These are phyloP conservation scores for Chaetomidium leptoderma DNA, from an alignment of 495 filamentous ascomycete species.

Conservation along the genomic window DNA sequence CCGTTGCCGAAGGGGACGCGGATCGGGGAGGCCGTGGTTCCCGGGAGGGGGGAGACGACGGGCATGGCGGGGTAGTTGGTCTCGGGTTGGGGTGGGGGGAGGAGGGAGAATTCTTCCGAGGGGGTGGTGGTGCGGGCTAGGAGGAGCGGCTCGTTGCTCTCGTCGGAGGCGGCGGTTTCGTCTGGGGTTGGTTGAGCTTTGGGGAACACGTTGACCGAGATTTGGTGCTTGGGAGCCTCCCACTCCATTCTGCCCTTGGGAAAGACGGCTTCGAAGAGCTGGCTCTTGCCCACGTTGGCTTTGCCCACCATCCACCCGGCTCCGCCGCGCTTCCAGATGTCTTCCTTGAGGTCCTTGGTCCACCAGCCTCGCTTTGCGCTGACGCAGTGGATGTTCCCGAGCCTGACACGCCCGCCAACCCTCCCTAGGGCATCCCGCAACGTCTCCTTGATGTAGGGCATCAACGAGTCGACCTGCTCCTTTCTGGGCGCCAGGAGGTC, in stretches of 20 bases:
- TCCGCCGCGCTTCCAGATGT: slow-evolving; percentile 72
- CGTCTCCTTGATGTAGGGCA: slow-evolving; percentile 72
- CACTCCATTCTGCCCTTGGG: slow-evolving; percentile 67
- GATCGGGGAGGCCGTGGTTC: slow-evolving; percentile 92
- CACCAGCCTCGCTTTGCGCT: slow-evolving; percentile 82
- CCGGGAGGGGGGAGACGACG: slow-evolving; percentile 76
- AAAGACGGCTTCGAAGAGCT: slow-evolving; percentile 77
- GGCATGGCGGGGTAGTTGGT: slow-evolving; percentile 74
- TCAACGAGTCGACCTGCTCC: slow-evolving; percentile 72
- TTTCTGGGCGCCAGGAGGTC: slow-evolving; percentile 80
- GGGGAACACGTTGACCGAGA: slow-evolving; percentile 30
- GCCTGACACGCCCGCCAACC: slow-evolving; percentile 55
- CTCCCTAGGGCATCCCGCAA: slow-evolving; percentile 67
- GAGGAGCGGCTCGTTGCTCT: slow-evolving; percentile 24
- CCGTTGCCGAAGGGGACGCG: slow-evolving; percentile 79
- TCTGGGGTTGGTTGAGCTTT: neutral
- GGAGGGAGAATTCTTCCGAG: slow-evolving; percentile 44
- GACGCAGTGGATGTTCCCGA: slow-evolving; percentile 81
- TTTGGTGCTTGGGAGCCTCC: slow-evolving; percentile 32
- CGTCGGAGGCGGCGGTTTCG: slow-evolving; percentile 9
- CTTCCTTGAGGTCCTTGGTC: slow-evolving; percentile 79
- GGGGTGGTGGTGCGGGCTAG: slow-evolving; percentile 19
- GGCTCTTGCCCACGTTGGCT: slow-evolving; percentile 94
- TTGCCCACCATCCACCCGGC: slow-evolving; percentile 98
- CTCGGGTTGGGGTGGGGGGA: slow-evolving; percentile 72